phyloP scores from a whole-genome alignment of 352 stramenopile genomes.

The Plasmopara muralis region DNA sequence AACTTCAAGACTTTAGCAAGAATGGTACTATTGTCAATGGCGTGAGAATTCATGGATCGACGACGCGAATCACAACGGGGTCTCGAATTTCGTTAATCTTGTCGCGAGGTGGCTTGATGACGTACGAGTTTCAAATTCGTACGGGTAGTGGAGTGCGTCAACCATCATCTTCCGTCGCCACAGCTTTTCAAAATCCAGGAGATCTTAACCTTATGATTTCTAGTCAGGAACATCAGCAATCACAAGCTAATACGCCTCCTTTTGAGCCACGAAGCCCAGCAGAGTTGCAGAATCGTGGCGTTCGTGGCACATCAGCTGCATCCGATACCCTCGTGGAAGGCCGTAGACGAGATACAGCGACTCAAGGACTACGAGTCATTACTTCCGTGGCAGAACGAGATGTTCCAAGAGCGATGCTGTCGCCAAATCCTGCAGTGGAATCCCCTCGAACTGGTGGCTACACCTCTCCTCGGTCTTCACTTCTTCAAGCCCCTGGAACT shows the following conservation, averaged over 20 bases:
- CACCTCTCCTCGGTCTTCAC: slow-evolving; percentile 62
- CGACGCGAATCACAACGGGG: slow-evolving; percentile 54
- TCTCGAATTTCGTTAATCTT: slow-evolving; percentile 83
- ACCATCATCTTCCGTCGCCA: slow-evolving; percentile 51
- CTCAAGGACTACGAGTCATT: slow-evolving; percentile 72
- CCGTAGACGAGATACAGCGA: slow-evolving; percentile 31
- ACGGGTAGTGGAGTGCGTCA: slow-evolving; percentile 8
- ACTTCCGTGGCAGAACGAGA: slow-evolving; percentile 78
- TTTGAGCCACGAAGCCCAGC: slow-evolving; percentile 57
- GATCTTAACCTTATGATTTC: slow-evolving; percentile 42
- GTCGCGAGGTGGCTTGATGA: slow-evolving; percentile 73
- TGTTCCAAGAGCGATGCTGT: slow-evolving; percentile 72
- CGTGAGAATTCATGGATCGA: slow-evolving; percentile 78
- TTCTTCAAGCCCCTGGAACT: slow-evolving; percentile 68
- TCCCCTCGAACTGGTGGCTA: slow-evolving; percentile 73
- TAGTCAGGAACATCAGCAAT: slow-evolving; percentile 72
- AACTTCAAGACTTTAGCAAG: slow-evolving; percentile 87
- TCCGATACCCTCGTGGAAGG: slow-evolving; percentile 6
- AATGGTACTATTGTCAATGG: slow-evolving; percentile 87
- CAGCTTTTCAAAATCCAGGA: slow-evolving; percentile 28
- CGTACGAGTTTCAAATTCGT: slow-evolving; percentile 82
- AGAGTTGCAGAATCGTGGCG: slow-evolving; percentile 76
- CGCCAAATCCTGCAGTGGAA: slow-evolving; percentile 80
- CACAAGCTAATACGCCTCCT: slow-evolving; percentile 26
- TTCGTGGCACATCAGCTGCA: slow-evolving; percentile 20